phyloP scores from a whole-genome alignment of 2,329 filamentous ascomycete species.

The Aspergillus caelatus region DNA sequence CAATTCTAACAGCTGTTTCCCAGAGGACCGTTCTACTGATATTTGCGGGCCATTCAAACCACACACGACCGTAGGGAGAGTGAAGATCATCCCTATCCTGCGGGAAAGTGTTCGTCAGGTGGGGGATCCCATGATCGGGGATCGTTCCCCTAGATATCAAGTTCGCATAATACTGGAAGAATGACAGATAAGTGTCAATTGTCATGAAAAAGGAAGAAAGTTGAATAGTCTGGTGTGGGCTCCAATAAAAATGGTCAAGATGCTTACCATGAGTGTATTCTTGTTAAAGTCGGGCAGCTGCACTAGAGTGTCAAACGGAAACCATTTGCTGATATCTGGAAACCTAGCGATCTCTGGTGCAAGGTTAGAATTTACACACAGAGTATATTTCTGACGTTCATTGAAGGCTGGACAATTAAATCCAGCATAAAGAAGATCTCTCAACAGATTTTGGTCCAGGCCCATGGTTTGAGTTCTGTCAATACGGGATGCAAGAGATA shows the following conservation, averaged over 20 bases:
- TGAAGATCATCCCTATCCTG: constrained; percentile 15
- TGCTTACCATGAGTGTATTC: constrained; percentile 31
- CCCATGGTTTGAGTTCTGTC: constrained; percentile 45
- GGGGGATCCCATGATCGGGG: constrained; percentile 8
- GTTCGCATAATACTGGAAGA: constrained; percentile 27
- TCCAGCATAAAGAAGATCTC: constrained; percentile 44
- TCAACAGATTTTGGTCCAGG: constrained; percentile 41
- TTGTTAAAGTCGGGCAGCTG: constrained; percentile 27
- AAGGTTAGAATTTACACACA: constrained; percentile 33
- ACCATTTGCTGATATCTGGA: constrained; percentile 34
- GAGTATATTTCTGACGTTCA: constrained; percentile 45
- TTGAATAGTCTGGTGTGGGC: neutral
- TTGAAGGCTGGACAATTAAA: constrained; percentile 48
- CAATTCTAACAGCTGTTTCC: constrained; percentile 26
- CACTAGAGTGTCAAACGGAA: constrained; percentile 44
- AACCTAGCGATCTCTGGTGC: constrained; percentile 23
- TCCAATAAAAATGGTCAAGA: neutral
- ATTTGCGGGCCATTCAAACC: constrained; percentile 31
- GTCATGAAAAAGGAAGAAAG: neutral
- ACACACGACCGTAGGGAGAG: constrained; percentile 33
- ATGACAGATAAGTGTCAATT: neutral
- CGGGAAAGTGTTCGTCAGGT: constrained; percentile 25
- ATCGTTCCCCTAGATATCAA: constrained; percentile 27
- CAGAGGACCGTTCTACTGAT: constrained; percentile 21
- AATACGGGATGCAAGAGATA: constrained; percentile 68